Percentiles rank a stretch among this genome's conserved stretches.
Conservation (phyloP, 495 filamentous ascomycete genomes). For the Penicillium paxilli region DNA sequence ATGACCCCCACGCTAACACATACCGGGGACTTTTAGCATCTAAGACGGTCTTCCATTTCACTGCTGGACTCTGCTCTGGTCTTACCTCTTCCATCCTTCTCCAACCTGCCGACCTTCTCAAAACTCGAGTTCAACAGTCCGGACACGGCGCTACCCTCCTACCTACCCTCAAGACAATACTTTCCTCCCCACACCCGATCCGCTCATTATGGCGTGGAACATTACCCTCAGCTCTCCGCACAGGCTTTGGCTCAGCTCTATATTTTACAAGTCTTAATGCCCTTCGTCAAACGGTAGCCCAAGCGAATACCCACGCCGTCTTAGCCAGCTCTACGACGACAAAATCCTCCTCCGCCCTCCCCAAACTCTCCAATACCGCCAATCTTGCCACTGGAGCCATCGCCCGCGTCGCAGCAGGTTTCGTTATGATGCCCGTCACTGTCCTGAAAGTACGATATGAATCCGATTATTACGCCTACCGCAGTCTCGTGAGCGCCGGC, state of each 20-base stretch:
- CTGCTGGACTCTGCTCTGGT: constrained; percentile 84
- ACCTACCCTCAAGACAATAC: constrained; percentile 68
- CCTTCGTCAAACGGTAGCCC: constrained; percentile 69
- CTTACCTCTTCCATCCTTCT: constrained; percentile 84
- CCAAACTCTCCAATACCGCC: constrained; percentile 78
- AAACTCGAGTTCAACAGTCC: constrained; percentile 81
- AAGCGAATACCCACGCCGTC: constrained; percentile 24
- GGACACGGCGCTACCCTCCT: constrained; percentile 62
- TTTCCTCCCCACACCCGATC: constrained; percentile 59
- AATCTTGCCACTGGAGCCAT: constrained; percentile 85
- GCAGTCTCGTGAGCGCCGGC: constrained; percentile 69
- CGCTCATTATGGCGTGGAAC: constrained; percentile 92
- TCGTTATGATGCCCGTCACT: constrained; percentile 94
- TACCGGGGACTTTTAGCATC: constrained; percentile 28
- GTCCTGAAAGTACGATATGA: constrained; percentile 98
- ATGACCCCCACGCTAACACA: constrained; percentile 1
- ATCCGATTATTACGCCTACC: constrained; percentile 78
- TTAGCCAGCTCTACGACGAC: constrained; percentile 20
- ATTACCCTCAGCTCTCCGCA: constrained; percentile 85
- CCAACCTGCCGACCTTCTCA: constrained; percentile 95
- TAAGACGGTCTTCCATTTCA: constrained; percentile 73
- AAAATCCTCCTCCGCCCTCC: constrained; percentile 70
- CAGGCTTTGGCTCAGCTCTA: constrained; percentile 86
- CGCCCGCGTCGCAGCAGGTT: constrained; percentile 80
- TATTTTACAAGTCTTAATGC: constrained; percentile 91